Evolutionary conservation across 2,329 filamentous ascomycete species (phyloP).

Genomic region (Diaporthe nobilis): DNA sequence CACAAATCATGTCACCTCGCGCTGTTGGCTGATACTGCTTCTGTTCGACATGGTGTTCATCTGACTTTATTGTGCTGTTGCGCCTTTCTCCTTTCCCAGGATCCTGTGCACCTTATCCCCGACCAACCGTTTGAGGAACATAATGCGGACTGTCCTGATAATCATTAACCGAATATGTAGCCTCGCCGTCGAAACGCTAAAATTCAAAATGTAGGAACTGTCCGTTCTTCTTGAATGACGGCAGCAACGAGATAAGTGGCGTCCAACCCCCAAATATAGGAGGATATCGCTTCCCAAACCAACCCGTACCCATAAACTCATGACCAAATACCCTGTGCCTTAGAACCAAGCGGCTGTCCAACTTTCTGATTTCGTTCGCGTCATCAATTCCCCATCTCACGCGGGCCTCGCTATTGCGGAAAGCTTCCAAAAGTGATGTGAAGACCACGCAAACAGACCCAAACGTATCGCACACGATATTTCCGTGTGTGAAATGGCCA

Average conservation of each 20-base stretch:
- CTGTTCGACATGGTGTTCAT: not conserved
- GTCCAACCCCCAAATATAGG: constrained; percentile 35
- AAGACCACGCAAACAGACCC: constrained; percentile 29
- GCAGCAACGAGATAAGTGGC: constrained; percentile 34
- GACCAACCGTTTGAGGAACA: not conserved
- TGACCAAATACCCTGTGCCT: constrained; percentile 29
- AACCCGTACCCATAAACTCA: constrained; percentile 32
- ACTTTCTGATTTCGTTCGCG: constrained; percentile 13
- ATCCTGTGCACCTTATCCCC: not conserved
- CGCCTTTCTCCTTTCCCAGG: constrained; percentile 7
- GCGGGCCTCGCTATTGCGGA: constrained; percentile 5
- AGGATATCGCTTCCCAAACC: constrained; percentile 35
- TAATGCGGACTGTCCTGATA: not conserved
- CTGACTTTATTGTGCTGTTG: not conserved
- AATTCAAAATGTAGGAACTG: constrained; percentile 30
- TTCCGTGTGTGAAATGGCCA: constrained; percentile 26
- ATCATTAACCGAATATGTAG: constrained; percentile 24
- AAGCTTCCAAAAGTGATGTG: constrained; percentile 10
- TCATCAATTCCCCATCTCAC: constrained; percentile 33
- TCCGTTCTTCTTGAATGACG: constrained; percentile 27
- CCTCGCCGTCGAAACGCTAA: not conserved
- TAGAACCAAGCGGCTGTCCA: constrained; percentile 32
- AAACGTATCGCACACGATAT: constrained; percentile 29
- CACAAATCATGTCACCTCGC: not conserved
- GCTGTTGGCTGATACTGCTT: not conserved